Base-by-base conservation (phyloP, 2,329 filamentous ascomycete species). In the Neonectria sp. region DNA sequence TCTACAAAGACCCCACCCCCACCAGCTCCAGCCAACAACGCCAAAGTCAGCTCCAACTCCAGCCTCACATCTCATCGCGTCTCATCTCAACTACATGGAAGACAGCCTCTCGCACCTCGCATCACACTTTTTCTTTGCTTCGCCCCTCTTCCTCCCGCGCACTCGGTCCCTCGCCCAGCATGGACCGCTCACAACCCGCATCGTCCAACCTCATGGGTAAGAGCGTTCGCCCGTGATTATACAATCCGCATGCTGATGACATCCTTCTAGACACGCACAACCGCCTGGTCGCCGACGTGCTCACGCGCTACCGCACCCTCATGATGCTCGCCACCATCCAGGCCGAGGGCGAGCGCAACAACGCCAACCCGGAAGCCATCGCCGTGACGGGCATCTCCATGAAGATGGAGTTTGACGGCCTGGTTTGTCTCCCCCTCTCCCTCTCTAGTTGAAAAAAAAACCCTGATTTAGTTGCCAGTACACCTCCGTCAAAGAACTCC, bases 381-480 rank as follows among this genome's bases (percentile, higher is more conserved):
- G 81, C 82, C 56, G 82, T 84, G 33, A 78, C 80, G 5, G 80
- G 82, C 49, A 80, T 85, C 33, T 81, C 82, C 43, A 83, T 84
- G 77, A 82, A 83, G 74, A 81, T 82, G 72, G 82, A 84, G 59
- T 85, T 85, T 56, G 82, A 85, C 62, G 81, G 81, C 3, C 72
- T 85, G 17, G 82, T 84, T 65, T 31, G 76, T 63, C 43, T 1
- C 25, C 24, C 12, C 21, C 35, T 7, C 13, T 43, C 40, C 33
- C 15, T 33, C 24, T 68, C n/a, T 5, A 33, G 4, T 4, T 21
- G 17, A 13, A 9, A 37, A 2, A 2, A 49, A 6, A 17, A 27
- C 29, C 7, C 25, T 15, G 11, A 29, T 27, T n/a, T 27, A 21
- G 21, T 4, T 7, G 24, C 9, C 12, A 84, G 82, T 81, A 83